Conservation (phyloP, 179 eudicot species). For the Heliamphora pulchella region DNA sequence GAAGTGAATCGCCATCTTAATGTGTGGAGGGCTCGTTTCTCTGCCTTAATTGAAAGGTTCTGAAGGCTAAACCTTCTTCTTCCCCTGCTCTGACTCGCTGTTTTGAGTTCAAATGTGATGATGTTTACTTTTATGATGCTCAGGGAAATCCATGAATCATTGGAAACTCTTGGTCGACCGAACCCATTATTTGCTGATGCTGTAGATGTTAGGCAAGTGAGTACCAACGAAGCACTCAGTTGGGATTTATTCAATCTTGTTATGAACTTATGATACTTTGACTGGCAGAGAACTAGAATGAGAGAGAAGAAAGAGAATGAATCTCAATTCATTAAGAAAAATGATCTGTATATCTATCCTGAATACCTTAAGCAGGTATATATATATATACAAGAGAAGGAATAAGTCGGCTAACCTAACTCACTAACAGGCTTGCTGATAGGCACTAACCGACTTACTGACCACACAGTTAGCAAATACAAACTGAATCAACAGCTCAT, state of each 20-base stretch:
- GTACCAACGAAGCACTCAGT: slow-evolving; percentile 15
- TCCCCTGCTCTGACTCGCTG: neutral
- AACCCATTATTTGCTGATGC: slow-evolving; percentile 78
- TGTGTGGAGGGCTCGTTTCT: slow-evolving; percentile 88
- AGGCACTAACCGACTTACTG: too few relatives aligned
- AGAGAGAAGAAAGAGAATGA: too few relatives aligned
- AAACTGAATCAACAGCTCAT: too few relatives aligned
- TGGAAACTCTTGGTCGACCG: slow-evolving; percentile 70
- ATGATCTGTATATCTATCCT: too few relatives aligned
- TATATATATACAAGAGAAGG: too few relatives aligned
- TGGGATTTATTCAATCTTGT: neutral
- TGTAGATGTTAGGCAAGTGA: slow-evolving; percentile 91
- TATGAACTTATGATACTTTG: neutral
- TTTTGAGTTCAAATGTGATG: neutral
- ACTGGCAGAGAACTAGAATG: too few relatives aligned
- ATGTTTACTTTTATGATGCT: slow-evolving; percentile 19
- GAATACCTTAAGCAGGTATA: too few relatives aligned
- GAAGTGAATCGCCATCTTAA: slow-evolving; percentile 61
- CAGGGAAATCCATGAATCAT: slow-evolving; percentile 76
- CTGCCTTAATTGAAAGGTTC: slow-evolving; percentile 69
- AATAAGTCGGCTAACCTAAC: too few relatives aligned
- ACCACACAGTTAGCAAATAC: too few relatives aligned
- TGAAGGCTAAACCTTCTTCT: neutral
- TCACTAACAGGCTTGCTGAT: too few relatives aligned
- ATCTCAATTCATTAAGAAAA: too few relatives aligned